Conservation (phyloP, 805 yeast genomes). For the Kazachstania kunashirensis region DNA sequence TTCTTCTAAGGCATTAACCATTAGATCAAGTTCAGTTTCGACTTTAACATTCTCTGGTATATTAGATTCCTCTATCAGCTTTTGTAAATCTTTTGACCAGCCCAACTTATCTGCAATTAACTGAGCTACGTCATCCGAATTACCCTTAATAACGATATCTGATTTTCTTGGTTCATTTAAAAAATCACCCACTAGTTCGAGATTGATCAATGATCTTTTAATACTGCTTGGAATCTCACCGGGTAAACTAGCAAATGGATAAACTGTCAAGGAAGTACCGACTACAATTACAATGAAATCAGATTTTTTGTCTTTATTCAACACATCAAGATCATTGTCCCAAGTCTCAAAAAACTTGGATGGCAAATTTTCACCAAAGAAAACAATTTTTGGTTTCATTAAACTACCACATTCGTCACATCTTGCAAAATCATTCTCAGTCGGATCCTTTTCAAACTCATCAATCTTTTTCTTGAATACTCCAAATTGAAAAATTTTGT, state of each 20-base stretch:
- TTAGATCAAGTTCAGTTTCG: slow-evolving; percentile 2
- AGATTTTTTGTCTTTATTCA: slow-evolving; percentile 28
- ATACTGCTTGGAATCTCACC: slow-evolving; percentile 42
- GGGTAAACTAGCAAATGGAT: slow-evolving; percentile 84
- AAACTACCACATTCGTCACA: slow-evolving; percentile 63
- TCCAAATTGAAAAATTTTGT: slow-evolving; percentile 40
- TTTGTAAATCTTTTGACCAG: slow-evolving; percentile 50
- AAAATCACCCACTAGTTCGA: slow-evolving; percentile 72
- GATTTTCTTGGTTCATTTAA: slow-evolving; percentile 39
- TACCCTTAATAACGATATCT: slow-evolving; percentile 53
- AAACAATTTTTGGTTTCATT: slow-evolving; percentile 89
- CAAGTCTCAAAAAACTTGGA: slow-evolving; percentile 53
- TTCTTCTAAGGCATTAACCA: slow-evolving; percentile 10
- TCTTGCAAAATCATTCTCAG: slow-evolving; percentile 26
- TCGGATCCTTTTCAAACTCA: slow-evolving; percentile 12
- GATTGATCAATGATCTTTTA: slow-evolving; percentile 60
- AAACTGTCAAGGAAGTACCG: slow-evolving; percentile 84
- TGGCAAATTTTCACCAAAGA: slow-evolving; percentile 88
- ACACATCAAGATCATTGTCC: slow-evolving; percentile 40
- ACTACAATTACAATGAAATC: slow-evolving; percentile 67
- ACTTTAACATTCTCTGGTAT: slow-evolving; percentile 1
- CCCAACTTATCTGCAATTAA: slow-evolving; percentile 46
- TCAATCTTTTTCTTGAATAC: slow-evolving; percentile 32
- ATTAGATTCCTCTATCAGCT: slow-evolving; percentile 26
- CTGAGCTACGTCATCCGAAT: slow-evolving; percentile 58